These are phyloP conservation scores for Wickerhamomyces xylosicus DNA, from an alignment of 805 yeast genomes.

Conservation along the genomic window DNA sequence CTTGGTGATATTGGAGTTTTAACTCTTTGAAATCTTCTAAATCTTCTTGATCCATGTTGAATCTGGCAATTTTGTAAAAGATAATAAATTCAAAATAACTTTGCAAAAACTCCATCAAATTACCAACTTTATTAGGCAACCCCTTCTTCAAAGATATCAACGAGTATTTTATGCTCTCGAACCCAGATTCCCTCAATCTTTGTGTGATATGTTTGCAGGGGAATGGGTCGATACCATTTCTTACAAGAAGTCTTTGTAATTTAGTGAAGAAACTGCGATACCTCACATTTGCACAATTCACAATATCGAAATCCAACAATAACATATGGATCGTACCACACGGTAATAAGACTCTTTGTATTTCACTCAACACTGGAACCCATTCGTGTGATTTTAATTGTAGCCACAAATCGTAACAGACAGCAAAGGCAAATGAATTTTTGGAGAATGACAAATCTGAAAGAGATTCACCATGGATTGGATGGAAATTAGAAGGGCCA, in stretches of 20 bases:
- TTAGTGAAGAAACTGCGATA: conserved; percentile 9
- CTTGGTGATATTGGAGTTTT: conserved; percentile 13
- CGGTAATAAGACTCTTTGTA: conserved; percentile 10
- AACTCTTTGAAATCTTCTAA: conserved; percentile 9
- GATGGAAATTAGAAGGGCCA: conserved; percentile 17
- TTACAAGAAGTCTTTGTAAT: conserved; percentile 6
- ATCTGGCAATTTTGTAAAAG: conserved; percentile 10
- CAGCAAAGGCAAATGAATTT: conserved; percentile 10
- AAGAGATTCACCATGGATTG: conserved; percentile 12
- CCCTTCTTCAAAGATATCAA: conserved; percentile 15
- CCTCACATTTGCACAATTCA: conserved; percentile 11
- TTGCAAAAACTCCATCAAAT: conserved; percentile 13
- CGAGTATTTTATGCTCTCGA: conserved; percentile 11
- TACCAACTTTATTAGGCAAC: conserved; percentile 13
- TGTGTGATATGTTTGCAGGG: conserved; percentile 14
- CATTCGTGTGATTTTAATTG: conserved; percentile 14
- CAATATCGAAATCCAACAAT: conserved; percentile 12
- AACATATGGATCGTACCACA: conserved; percentile 12
- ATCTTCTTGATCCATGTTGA: conserved; percentile 8
- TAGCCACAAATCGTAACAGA: conserved; percentile 14
- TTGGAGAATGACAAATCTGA: conserved; percentile 12
- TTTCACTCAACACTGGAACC: conserved; percentile 12
- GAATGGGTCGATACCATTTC: conserved; percentile 16
- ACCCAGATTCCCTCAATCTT: conserved; percentile 16
- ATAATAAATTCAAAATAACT: conserved; percentile 14